Evolutionary conservation across 2,329 filamentous ascomycete genomes (phyloP), one percentile per base, ranked within the genome.

Genomic region (Cercospora sesami): DNA sequence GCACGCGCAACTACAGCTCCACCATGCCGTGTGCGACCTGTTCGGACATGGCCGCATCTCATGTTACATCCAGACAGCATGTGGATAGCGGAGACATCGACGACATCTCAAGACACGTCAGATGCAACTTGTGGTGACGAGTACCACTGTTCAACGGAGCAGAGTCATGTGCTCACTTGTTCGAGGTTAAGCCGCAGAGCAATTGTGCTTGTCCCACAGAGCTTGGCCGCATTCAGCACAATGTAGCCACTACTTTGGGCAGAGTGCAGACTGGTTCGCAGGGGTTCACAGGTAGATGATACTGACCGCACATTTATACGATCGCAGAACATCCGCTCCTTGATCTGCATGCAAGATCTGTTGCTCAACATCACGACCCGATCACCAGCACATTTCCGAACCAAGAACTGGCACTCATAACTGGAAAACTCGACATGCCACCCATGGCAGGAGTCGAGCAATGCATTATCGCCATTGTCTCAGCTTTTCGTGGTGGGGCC

Each of bases 381-480:
- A 42, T 62, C 28, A 14, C 28, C 10, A 45, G 39, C 39, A 62
- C 39, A 30, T 10, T 62, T 48, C 16, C n/a, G 60, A 39, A 30
- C 33, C 23, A 48, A 48, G 60, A 30, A 48, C 60, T 2, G 59
- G 36, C 39, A 30, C 60, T 31, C 42, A 18, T 21, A 48, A 26
- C 14, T 28, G 60, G n/a, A 16, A 18, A 14, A 14, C 8, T n/a
- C 33, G n/a, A 59, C 31, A 59, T 59, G 55, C 55, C 55, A 10
- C 55, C 58, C 42, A 75, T 74, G 73, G 70, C 71, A 45, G 73
- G 65, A 18, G 64, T 75, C 36, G 73, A 82, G 76, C 78, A 76
- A 26, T 80, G 80, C 60, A 79, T 82, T n/a, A 74, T 79, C n/a
- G 79, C 80, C 8, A 77, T 82, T 10, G 75, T 81, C 8, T 79